Conservation (phyloP, 1,284 basidiomycete species). For the Anthracocystis setariae region DNA sequence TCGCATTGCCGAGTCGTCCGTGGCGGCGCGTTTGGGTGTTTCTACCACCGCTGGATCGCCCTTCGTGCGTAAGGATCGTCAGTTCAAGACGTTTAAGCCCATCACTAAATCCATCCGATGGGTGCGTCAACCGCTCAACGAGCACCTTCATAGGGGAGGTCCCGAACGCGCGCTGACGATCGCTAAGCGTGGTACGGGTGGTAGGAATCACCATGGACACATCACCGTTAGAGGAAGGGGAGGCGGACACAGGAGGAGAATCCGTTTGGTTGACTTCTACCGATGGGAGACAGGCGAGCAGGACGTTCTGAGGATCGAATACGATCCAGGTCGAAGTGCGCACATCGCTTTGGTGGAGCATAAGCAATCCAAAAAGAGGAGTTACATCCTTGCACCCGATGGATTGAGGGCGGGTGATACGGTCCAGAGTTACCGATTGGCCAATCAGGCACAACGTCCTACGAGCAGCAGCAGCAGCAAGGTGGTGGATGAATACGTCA, state of each 20-base stretch:
- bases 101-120: conserved; percentile 86
- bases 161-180: conserved; percentile 84
- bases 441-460: conserved; percentile 9
- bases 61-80: conserved; percentile 63
- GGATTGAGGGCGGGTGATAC: conserved; percentile 86
- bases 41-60: conserved; percentile 53
- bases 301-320: conserved; percentile 92
- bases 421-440: conserved; percentile 82
- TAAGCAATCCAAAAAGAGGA: conserved; percentile 73
- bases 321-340: conserved; percentile 91
- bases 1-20: conserved; percentile 43
- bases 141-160: conserved; percentile 83
- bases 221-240: conserved; percentile 90
- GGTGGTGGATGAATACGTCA: conserved; percentile 22
- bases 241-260: conserved; percentile 87
- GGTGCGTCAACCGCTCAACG: conserved; percentile 80
- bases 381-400: conserved; percentile 91
- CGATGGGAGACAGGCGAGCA: conserved; percentile 78
- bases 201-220: conserved; percentile 81
- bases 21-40: conserved; percentile 61
- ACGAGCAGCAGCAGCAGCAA: conserved; percentile 9
- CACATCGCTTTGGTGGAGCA: conserved; percentile 87
- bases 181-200: conserved; percentile 84
- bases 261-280: conserved; percentile 87
- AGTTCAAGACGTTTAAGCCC: conserved; percentile 89